Evolutionary conservation across 2,329 filamentous ascomycete species (phyloP), one percentile per base, ranked within the genome.

Genomic region (Fusarium sp.): DNA sequence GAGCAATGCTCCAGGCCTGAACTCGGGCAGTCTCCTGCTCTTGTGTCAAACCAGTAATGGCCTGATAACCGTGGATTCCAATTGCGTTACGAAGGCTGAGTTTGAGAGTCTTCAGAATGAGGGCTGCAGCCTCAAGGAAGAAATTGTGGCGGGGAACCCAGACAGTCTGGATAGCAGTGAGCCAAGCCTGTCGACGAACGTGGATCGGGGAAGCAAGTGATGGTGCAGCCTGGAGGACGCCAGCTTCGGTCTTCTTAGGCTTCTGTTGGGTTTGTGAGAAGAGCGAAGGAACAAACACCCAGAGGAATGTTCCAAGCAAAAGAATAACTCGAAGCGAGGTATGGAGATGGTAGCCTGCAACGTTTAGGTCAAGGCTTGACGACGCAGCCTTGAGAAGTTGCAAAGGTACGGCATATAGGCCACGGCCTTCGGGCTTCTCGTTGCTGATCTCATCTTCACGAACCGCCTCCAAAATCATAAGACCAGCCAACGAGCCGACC

Each of bases 1-100:
- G 87, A 16, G 94, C 94, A 75, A 97, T 97, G 34, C 91, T 88
- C 95, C 95, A 98, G 0, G 94, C 93, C 81, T 97, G 96, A 74
- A 97, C 87, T 28, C 95, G 89, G 9, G 93, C 94, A 54, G 87
- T 88, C 78, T 98, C 95, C 78, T 97, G 91, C 61, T 97, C 93
- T 71, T 92, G 89, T 3, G 91, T 95, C 49, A 92, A 88, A 1
- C 93, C 93, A 4, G 92, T 95, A 41, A 97, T 82, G 76, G 89
- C 86, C 59, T 94, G 91, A 78, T 96, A 98, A 12, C 91, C 85
- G 28, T 91, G 87, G 71, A 90, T 86, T 41, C 95, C 94, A 66
- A 97, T 88, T 1, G 92, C 79, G 71, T 93, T 94, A 47, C 93
- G 89, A 55, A 93, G 78, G 73, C 92, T 92, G 54, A 97, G 90